Evolutionary conservation across 2,329 filamentous ascomycete species (phyloP).

Genomic region (Huntiella bhutanensis): DNA sequence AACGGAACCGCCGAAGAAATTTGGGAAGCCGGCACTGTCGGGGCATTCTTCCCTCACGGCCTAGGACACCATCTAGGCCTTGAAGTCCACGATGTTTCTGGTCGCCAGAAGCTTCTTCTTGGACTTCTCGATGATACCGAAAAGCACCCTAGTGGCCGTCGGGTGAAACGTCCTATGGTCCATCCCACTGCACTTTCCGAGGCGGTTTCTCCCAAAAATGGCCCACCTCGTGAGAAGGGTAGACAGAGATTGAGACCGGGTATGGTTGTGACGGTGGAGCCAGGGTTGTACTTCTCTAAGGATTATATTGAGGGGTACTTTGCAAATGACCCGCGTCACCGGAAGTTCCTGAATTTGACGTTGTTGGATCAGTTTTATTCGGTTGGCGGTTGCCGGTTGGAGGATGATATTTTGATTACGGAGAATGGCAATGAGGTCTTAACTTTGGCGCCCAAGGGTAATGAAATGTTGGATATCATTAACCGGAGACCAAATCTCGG

Average conservation of each 20-base stretch:
- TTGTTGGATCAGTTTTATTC: constrained; percentile 51
- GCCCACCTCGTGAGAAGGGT: constrained; percentile 17
- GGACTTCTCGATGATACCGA: constrained; percentile 16
- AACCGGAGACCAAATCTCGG: constrained; percentile 16
- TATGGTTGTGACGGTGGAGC: constrained; percentile 64
- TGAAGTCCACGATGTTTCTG: constrained; percentile 42
- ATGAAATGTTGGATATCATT: constrained; percentile 47
- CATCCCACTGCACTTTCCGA: constrained; percentile 19
- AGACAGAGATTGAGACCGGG: constrained; percentile 31
- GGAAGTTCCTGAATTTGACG: constrained; percentile 43
- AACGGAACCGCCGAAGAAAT: constrained; percentile 40
- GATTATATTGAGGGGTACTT: constrained; percentile 55
- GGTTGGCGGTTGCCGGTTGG: constrained; percentile 80
- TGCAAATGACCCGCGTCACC: constrained; percentile 36
- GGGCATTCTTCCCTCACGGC: constrained; percentile 48
- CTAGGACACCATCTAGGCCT: constrained; percentile 46
- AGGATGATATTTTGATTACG: constrained; percentile 75
- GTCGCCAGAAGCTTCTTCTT: constrained; percentile 21
- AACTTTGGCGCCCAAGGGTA: constrained; percentile 58
- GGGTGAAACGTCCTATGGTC: constrained; percentile 23
- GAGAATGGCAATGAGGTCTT: constrained; percentile 65
- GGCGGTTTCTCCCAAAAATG: constrained; percentile 6
- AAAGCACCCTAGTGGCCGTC: constrained; percentile 16
- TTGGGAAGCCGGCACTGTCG: constrained; percentile 30
- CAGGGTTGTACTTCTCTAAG: constrained; percentile 60